Percentiles rank a stretch among this genome's conserved stretches.
Conservation (phyloP, 2,329 filamentous ascomycete genomes). For the Chrysoporthe cubensis region DNA sequence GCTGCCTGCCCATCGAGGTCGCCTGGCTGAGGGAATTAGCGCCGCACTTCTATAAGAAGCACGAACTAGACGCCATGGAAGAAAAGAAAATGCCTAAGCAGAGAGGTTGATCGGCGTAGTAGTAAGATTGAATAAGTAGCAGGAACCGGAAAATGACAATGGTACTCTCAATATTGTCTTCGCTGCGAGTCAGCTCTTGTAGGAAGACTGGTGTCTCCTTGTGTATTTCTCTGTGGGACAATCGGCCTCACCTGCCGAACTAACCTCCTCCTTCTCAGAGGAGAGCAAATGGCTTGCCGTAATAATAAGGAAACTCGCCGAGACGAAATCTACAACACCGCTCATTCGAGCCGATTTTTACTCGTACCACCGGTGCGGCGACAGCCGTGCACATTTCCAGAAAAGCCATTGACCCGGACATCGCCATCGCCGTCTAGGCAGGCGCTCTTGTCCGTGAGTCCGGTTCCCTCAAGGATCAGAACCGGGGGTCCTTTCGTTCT, state of each 20-base stretch:
- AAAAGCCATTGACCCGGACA: too few relatives aligned
- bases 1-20: constrained; percentile 80
- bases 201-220: neutral
- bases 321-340: too few relatives aligned
- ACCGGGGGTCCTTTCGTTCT: constrained; percentile 1
- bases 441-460: too few relatives aligned
- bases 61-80: constrained; percentile 82
- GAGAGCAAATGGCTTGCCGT: too few relatives aligned
- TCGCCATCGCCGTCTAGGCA: neutral
- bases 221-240: neutral
- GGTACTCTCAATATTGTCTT: neutral
- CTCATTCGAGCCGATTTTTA: too few relatives aligned
- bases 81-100: constrained; percentile 65
- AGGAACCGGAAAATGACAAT: neutral
- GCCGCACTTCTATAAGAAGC: constrained; percentile 92
- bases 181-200: neutral
- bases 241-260: neutral
- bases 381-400: too few relatives aligned
- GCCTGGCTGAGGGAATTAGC: constrained; percentile 89
- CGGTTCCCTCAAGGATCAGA: neutral
- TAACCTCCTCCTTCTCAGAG: too few relatives aligned
- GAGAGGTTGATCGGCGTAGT: constrained; percentile 27
- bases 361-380: too few relatives aligned
- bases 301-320: too few relatives aligned
- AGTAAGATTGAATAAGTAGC: neutral